Evolutionary conservation across 768 basidiomycete species (phyloP), one percentile per base, ranked within the genome.

Genomic region (Lactarius tabidus): DNA sequence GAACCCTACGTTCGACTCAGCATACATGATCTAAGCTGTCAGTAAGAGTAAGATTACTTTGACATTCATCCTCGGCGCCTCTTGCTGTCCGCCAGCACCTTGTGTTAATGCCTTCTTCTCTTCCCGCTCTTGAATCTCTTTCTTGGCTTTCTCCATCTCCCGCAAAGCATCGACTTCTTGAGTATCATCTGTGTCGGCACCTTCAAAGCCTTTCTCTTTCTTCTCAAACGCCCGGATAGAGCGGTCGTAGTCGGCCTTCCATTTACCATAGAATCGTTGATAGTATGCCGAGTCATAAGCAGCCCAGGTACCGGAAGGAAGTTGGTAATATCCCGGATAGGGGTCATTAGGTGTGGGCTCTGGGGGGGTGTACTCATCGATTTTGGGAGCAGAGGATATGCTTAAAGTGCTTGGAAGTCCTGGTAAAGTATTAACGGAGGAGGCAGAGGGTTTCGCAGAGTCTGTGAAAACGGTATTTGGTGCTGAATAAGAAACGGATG

Each of bases 241-340:
- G 1, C 79, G 83, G 67, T 90, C 81, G 68, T 91, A 91, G 29
- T 88, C 88, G 20, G 74, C 73, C 71, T 90, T 80, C 92, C 91
- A 93, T 71, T 85, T 87, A 63, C 84, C 81, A 70, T 85, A 80
- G 73, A 88, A 89, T 54, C 78, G 81, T 23, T 79, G 80, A 70
- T 90, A 94, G 74, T 90, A 91, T 38, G 72, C 80, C 0, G 84
- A 75, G 59, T 94, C 90, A 71, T 93, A 81, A 0, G 86, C 84
- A 29, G 84, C 88, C 86, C 92, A 95, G 38, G 81, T 75, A 20
- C 93, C 93, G 8, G 90, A 88, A 0, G 93, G 91, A 23, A 89
- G 81, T 60, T 88, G 86, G 70, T 94, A 93, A 77, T 94, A 95
- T 7, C 93, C 93, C 1, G 93, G 93, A 74, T 93, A 92, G 18